A percentile compares a stretch with the other conserved stretches of the same genome.
phyloP scores from a whole-genome alignment of 148 eudicot genomes.

The Simmondsia chinensis region DNA sequence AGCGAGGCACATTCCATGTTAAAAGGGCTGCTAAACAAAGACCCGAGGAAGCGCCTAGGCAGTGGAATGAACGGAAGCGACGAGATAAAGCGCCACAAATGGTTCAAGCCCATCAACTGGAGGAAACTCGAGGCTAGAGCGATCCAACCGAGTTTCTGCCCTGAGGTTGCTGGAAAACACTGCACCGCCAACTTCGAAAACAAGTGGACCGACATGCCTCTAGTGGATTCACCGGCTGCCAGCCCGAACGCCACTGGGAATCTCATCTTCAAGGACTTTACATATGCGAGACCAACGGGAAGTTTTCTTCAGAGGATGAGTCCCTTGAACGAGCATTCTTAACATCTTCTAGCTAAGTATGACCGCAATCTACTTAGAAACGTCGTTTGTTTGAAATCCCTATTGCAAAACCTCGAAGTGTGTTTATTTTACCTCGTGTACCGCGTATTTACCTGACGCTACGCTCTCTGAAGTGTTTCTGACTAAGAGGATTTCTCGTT shows the following conservation, averaged over 20 bases:
- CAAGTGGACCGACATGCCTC: conserved; percentile 67
- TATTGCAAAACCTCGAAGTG: no score
- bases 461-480: no score
- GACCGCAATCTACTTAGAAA: no score
- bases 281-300: conserved; percentile 59
- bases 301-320: conserved; percentile 37
- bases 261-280: conserved; percentile 65
- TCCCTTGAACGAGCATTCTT: conserved; percentile 23
- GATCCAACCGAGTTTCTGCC: conserved; percentile 68
- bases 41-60: conserved; percentile 58
- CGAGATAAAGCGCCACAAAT: conserved; percentile 70
- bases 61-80: conserved; percentile 58
- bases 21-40: conserved; percentile 81
- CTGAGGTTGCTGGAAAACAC: conserved; percentile 55
- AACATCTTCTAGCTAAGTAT: no score
- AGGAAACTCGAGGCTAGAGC: conserved; percentile 59
- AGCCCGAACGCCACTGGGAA: conserved; percentile 53
- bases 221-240: conserved; percentile 72
- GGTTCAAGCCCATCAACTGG: conserved; percentile 90
- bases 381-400: no score
- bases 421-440: no score
- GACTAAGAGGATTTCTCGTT: no score
- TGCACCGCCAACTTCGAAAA: conserved; percentile 83
- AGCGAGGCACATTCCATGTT: conserved; percentile 82
- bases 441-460: no score